These are phyloP conservation scores for Trichomonascus vanleenenianus DNA, from an alignment of 805 yeast genomes.

Conservation along the genomic window DNA sequence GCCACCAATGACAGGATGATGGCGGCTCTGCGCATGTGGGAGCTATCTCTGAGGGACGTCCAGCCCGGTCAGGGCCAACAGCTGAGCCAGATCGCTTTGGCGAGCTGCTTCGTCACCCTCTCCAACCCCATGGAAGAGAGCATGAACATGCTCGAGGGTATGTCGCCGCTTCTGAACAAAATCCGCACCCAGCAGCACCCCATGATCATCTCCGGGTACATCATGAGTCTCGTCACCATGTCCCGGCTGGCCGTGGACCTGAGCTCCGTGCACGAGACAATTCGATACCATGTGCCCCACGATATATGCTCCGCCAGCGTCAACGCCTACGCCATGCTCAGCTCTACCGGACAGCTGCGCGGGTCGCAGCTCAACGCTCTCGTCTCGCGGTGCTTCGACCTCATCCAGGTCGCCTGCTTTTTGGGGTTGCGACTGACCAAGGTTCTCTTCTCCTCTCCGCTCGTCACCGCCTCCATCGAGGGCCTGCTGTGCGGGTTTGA, in stretches of 20 bases:
- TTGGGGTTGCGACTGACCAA: constrained; percentile 21
- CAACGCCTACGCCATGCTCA: constrained; percentile 9
- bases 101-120: constrained; percentile 9
- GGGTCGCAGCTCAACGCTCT: constrained; percentile 13
- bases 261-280: constrained; percentile 13
- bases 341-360: constrained; percentile 11
- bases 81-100: constrained; percentile 7
- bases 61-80: constrained; percentile 18
- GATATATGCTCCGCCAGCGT: constrained; percentile 16
- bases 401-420: constrained; percentile 19
- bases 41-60: constrained; percentile 9
- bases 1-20: constrained; percentile 3
- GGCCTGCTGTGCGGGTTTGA: constrained; percentile 20
- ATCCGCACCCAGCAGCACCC: constrained; percentile 16
- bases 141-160: constrained; percentile 2
- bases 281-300: constrained; percentile 19
- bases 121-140: constrained; percentile 12
- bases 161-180: constrained; percentile 5
- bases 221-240: constrained; percentile 14
- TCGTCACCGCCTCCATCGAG: constrained; percentile 16
- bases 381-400: constrained; percentile 20
- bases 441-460: constrained; percentile 19
- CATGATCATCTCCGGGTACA: constrained; percentile 13
- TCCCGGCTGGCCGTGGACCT: constrained; percentile 13
- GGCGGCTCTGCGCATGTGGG: constrained; percentile 7